phyloP scores from a whole-genome alignment of 805 yeast species.

The Millerago galiae region DNA sequence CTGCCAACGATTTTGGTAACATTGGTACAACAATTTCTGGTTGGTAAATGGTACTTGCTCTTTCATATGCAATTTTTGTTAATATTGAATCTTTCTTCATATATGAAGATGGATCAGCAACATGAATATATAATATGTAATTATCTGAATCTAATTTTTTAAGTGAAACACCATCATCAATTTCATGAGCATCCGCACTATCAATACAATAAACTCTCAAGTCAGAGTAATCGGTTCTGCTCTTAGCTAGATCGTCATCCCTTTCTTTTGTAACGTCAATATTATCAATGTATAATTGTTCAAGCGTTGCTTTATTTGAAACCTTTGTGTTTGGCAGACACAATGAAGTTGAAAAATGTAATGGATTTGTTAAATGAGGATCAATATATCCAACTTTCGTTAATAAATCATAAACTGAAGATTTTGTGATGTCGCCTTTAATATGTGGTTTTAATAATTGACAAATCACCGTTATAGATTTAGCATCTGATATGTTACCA shows the following conservation, averaged over 20 bases:
- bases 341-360: slow-evolving; percentile 41
- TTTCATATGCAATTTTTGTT: slow-evolving; percentile 50
- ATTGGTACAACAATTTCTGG: slow-evolving; percentile 62
- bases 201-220: slow-evolving; percentile 78
- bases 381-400: slow-evolving; percentile 24
- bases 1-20: slow-evolving; percentile 56
- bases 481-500: slow-evolving; percentile 43
- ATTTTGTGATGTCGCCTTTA: slow-evolving; percentile 42
- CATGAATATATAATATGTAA: slow-evolving; percentile 55
- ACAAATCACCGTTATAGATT: slow-evolving; percentile 42
- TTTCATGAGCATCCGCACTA: slow-evolving; percentile 71
- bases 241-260: slow-evolving; percentile 11
- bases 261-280: slow-evolving; percentile 21
- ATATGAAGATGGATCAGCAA: slow-evolving; percentile 83
- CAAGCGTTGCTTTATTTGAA: slow-evolving; percentile 37
- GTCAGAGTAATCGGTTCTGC: slow-evolving; percentile 37
- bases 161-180: slow-evolving; percentile 88
- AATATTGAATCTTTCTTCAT: slow-evolving; percentile 31
- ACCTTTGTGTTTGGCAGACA: slow-evolving; percentile 38
- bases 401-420: slow-evolving; percentile 47
- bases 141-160: slow-evolving; percentile 23
- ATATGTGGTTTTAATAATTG: slow-evolving; percentile 28
- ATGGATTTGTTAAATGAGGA: slow-evolving; percentile 36
- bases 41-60: slow-evolving; percentile 64
- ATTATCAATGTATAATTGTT: slow-evolving; percentile 34